These are phyloP conservation scores for Claviceps purpurea DNA, from an alignment of 2,329 filamentous ascomycete species.

Conservation along the genomic window DNA sequence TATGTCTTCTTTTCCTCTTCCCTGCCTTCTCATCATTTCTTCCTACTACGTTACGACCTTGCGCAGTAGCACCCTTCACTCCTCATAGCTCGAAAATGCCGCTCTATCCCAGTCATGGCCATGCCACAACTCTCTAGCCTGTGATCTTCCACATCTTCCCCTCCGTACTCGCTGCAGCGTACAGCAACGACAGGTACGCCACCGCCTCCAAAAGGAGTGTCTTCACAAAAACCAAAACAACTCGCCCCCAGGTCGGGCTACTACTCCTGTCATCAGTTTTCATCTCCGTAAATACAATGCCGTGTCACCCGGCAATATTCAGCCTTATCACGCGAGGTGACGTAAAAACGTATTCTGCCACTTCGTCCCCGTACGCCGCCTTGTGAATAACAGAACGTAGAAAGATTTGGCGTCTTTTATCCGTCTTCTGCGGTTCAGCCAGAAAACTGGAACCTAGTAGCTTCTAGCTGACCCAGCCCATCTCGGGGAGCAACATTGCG, in stretches of 20 bases:
- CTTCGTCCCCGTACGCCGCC: not conserved
- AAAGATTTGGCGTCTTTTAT: not conserved
- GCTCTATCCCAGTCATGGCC: not conserved
- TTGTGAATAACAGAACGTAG: not conserved
- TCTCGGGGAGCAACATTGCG: slow-evolving; percentile 92
- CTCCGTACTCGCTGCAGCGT: not conserved
- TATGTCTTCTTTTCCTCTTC: not conserved
- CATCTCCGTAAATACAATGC: not conserved
- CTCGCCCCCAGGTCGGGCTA: not conserved
- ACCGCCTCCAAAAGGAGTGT: not conserved
- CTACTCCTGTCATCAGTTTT: not conserved
- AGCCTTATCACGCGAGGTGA: not conserved
- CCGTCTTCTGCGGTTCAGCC: slow-evolving; percentile 16
- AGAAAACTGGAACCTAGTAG: slow-evolving; percentile 72
- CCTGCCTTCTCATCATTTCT: not conserved
- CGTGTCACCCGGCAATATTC: too few species aligned
- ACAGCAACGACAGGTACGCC: slow-evolving; percentile 1
- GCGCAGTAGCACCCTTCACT: too few species aligned
- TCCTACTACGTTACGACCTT: too few species aligned
- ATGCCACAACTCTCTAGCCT: not conserved
- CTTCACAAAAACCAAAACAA: not conserved
- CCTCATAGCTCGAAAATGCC: too few species aligned
- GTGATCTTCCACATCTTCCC: not conserved
- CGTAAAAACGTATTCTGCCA: not conserved
- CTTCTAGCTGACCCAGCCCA: slow-evolving; percentile 76